Percentiles rank a stretch among this genome's conserved stretches.
Evolutionary conservation across 2,329 filamentous ascomycete species (phyloP).

Genomic region (Ophiocordyceps australis): DNA sequence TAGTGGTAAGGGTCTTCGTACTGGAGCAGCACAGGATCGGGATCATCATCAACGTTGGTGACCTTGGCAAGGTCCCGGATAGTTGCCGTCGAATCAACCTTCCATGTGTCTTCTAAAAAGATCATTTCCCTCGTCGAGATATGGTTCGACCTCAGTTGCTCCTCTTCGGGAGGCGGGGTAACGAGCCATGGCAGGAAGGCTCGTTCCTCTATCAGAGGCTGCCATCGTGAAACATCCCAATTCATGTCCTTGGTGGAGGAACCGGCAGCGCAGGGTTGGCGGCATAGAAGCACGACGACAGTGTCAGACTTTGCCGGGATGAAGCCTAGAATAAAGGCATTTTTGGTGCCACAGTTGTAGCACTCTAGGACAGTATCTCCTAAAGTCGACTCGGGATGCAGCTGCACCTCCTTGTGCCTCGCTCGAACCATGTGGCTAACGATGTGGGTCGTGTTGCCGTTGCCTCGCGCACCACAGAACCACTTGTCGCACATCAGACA

Average conservation of each 20-base stretch:
- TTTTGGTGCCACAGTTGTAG: conserved; percentile 99
- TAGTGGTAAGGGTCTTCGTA: conserved; percentile 98
- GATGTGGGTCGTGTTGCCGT: conserved; percentile 92
- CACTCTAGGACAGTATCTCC: conserved; percentile 95
- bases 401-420: conserved; percentile 94
- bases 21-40: conserved; percentile 74
- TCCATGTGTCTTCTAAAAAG: conserved; percentile 96
- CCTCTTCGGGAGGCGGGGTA: conserved; percentile 71
- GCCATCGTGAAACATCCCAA: conserved; percentile 97
- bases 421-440: conserved; percentile 96
- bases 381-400: conserved; percentile 81
- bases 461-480: conserved; percentile 96
- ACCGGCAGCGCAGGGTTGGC: conserved; percentile 87
- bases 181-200: conserved; percentile 94
- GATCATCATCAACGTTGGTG: conserved; percentile 83
- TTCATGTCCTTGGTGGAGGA: conserved; percentile 98
- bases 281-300: conserved; percentile 89
- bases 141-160: conserved; percentile 88
- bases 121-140: conserved; percentile 88
- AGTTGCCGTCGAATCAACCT: conserved; percentile 78
- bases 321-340: conserved; percentile 92
- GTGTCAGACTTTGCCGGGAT: conserved; percentile 98
- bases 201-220: conserved; percentile 90
- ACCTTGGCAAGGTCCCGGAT: conserved; percentile 84
- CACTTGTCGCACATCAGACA: conserved; percentile 92